phyloP scores from a whole-genome alignment of 2,329 filamentous ascomycete species.

The Neopestalotiopsis rosae region DNA sequence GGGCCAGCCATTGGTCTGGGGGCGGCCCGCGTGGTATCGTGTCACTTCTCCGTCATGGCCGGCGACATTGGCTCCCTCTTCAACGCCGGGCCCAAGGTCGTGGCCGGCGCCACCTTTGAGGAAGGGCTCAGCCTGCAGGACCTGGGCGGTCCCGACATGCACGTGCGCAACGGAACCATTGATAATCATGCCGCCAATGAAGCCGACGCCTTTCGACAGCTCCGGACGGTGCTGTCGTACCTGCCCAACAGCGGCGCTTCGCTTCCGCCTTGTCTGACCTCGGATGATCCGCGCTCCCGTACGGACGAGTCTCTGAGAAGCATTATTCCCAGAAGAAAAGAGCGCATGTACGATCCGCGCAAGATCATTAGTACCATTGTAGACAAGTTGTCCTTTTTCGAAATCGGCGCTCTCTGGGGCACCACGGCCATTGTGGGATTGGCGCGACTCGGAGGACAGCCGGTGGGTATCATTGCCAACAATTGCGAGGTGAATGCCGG shows the following conservation, averaged over 20 bases:
- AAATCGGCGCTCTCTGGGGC: constrained; percentile 68
- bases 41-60: constrained; percentile 71
- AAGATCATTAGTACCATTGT: constrained; percentile 63
- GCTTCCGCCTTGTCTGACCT: constrained; percentile 53
- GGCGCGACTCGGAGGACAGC: constrained; percentile 59
- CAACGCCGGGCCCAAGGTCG: constrained; percentile 68
- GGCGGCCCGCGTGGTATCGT: constrained; percentile 64
- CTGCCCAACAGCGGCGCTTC: constrained; percentile 62
- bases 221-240: constrained; percentile 61
- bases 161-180: constrained; percentile 70
- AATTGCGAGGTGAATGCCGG: constrained; percentile 68
- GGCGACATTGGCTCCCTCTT: constrained; percentile 66
- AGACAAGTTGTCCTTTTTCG: constrained; percentile 63
- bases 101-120: constrained; percentile 67
- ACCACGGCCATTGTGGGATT: constrained; percentile 65
- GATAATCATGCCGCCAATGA: constrained; percentile 68
- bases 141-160: constrained; percentile 64
- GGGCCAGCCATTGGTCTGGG: constrained; percentile 69
- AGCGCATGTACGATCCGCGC: constrained; percentile 65
- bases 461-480: constrained; percentile 63
- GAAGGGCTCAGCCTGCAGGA: constrained; percentile 64
- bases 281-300: constrained; percentile 55
- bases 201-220: constrained; percentile 65
- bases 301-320: constrained; percentile 54
- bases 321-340: constrained; percentile 61